A percentile compares a stretch with the other conserved stretches of the same genome.
These are phyloP conservation scores for Didymella pinodella DNA, from an alignment of 2,329 filamentous ascomycete genomes.

Conservation along the genomic window DNA sequence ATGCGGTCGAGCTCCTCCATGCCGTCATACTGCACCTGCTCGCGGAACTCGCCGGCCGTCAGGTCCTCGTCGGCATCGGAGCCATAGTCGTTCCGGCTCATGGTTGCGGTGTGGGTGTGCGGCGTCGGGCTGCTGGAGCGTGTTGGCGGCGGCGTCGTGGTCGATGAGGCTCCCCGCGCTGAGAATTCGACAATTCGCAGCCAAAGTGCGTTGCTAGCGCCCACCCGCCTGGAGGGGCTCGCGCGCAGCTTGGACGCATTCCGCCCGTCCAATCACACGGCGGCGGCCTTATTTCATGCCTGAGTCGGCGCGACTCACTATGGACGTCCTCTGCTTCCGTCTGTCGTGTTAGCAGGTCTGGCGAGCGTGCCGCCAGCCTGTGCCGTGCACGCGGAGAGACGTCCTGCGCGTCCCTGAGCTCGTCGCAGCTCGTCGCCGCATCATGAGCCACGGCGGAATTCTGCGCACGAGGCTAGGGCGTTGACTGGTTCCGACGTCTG, in stretches of 20 bases:
- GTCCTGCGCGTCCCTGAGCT: conserved; percentile 8
- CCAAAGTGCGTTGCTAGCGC: conserved; percentile 22
- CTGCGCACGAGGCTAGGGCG: conserved; percentile 3
- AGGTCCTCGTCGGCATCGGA: conserved; percentile 97
- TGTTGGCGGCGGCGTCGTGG: conserved; percentile 22
- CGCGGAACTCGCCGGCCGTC: conserved; percentile 84
- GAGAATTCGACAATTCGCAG: conserved; percentile 16
- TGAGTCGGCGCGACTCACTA: conserved; percentile 3
- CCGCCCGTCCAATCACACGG: conserved; percentile 8
- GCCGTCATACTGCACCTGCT: conserved; percentile 93
- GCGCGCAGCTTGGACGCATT: background rate
- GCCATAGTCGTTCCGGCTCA: conserved; percentile 51
- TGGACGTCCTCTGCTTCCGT: conserved; percentile 8
- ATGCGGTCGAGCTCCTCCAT: conserved; percentile 82
- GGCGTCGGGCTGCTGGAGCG: conserved; percentile 14
- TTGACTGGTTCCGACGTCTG: conserved; percentile 6
- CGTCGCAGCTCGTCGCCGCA: conserved; percentile 6
- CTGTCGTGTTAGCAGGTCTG: conserved; percentile 7
- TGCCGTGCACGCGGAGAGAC: conserved; percentile 10
- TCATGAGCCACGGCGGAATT: conserved; percentile 1
- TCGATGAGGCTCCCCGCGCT: conserved; percentile 26
- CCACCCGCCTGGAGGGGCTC: background rate
- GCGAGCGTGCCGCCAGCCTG: conserved; percentile 11
- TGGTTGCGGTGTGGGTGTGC: conserved; percentile 8
- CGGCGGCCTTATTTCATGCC: conserved; percentile 13